Conservation (phyloP, 2,329 filamentous ascomycete species). For the Venturia carpophila region DNA sequence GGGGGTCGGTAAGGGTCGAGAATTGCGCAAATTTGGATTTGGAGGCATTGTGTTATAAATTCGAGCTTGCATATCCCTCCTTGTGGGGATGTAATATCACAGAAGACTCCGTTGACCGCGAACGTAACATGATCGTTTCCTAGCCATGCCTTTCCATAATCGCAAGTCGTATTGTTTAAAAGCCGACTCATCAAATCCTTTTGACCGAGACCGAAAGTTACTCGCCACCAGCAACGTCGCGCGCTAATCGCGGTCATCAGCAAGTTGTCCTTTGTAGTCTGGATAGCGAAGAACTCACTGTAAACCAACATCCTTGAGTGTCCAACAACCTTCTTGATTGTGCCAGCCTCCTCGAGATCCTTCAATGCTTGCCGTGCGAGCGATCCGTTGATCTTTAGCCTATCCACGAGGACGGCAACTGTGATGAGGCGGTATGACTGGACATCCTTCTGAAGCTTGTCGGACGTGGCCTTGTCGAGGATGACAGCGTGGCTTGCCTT, state of each 20-base stretch:
- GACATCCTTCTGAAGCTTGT: slow-evolving; percentile 99
- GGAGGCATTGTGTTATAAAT: not conserved
- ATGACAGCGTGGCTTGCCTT: slow-evolving; percentile 99
- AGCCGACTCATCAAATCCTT: not conserved
- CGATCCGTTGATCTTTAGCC: slow-evolving; percentile 99
- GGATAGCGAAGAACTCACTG: slow-evolving; percentile 51
- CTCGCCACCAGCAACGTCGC: slow-evolving; percentile 31
- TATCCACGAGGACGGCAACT: slow-evolving; percentile 95
- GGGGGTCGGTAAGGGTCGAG: too few species aligned
- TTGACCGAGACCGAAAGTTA: slow-evolving; percentile 23
- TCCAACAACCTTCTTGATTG: slow-evolving; percentile 94
- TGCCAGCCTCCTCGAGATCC: slow-evolving; percentile 95
- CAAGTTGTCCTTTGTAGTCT: not conserved
- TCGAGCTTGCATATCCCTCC: slow-evolving; percentile 3
- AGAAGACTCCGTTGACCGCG: slow-evolving; percentile 9
- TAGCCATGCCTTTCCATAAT: slow-evolving; percentile 12
- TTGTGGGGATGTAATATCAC: slow-evolving; percentile 1
- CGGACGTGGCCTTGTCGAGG: slow-evolving; percentile 93
- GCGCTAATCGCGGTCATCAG: slow-evolving; percentile 24
- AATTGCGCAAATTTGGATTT: not conserved
- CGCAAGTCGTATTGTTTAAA: slow-evolving; percentile 1
- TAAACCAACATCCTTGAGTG: slow-evolving; percentile 99
- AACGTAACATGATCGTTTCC: slow-evolving; percentile 7
- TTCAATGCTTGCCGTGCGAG: slow-evolving; percentile 81
- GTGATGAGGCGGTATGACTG: slow-evolving; percentile 99